phyloP scores from a whole-genome alignment of 2,329 filamentous ascomycete species.

The Alternaria sp. region DNA sequence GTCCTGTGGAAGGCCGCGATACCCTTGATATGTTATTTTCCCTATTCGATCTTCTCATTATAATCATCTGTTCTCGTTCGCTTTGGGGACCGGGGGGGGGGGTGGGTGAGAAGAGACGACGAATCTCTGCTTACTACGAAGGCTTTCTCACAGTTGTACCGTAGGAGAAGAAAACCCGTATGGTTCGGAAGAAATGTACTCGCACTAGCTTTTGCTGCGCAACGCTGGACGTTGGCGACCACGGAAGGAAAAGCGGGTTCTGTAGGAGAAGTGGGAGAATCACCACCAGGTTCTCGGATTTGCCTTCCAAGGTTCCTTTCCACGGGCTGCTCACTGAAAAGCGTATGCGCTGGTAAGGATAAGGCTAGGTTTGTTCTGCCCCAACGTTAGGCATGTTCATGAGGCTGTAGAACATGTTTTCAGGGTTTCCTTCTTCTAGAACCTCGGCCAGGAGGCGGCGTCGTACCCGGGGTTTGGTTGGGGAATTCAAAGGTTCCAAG shows the following conservation, averaged over 20 bases:
- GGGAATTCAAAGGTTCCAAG: no score
- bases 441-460: neutral
- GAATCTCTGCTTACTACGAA: no score
- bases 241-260: no score
- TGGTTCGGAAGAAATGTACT: no score
- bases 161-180: no score
- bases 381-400: neutral
- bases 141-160: no score
- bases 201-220: no score
- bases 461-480: neutral
- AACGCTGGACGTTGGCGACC: no score
- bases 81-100: neutral
- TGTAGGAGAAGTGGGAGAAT: no score
- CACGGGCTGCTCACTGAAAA: neutral
- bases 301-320: neutral
- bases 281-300: neutral
- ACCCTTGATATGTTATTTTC: constrained; percentile 2
- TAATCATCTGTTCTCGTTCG: neutral
- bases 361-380: neutral
- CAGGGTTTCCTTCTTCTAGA: neutral
- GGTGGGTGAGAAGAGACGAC: no score
- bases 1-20: neutral
- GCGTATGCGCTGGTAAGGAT: neutral
- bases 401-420: neutral
- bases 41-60: neutral